A percentile compares a stretch with the other conserved stretches of the same genome.
Conservation (phyloP, 2,329 filamentous ascomycete species). For the Acephala macrosclerotiorum region DNA sequence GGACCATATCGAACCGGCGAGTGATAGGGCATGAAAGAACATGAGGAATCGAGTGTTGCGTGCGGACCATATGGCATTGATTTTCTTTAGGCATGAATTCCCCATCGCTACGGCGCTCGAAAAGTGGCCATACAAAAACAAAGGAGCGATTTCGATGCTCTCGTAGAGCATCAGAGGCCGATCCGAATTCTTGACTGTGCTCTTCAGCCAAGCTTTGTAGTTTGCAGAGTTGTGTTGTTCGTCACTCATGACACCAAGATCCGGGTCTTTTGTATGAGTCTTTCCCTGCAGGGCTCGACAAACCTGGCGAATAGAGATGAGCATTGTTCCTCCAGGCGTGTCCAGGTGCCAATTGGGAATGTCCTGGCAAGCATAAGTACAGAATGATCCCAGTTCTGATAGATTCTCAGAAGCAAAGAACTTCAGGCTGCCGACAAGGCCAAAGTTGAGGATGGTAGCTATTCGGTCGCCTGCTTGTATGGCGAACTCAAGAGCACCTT, state of each 20-base stretch:
- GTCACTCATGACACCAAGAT: conserved; percentile 68
- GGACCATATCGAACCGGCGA: conserved; percentile 55
- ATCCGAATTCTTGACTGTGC: conserved; percentile 61
- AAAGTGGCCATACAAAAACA: conserved; percentile 70
- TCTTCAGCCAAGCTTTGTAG: conserved; percentile 65
- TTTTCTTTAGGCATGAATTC: conserved; percentile 53
- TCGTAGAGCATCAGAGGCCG: conserved; percentile 73
- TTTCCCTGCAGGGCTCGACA: conserved; percentile 79
- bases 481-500: conserved; percentile 70
- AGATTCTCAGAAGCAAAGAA: conserved; percentile 75
- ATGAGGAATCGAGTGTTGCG: conserved; percentile 63
- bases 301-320: conserved; percentile 71
- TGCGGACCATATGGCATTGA: conserved; percentile 63
- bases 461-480: conserved; percentile 74
- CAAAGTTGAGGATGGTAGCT: conserved; percentile 74
- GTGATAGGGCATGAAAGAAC: conserved; percentile 65
- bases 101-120: conserved; percentile 64
- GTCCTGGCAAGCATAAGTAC: conserved; percentile 74
- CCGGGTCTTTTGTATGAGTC: conserved; percentile 55
- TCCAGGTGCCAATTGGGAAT: conserved; percentile 76
- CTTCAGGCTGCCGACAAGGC: conserved; percentile 69
- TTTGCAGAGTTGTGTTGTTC: conserved; percentile 63
- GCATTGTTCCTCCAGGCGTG: conserved; percentile 72
- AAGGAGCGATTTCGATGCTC: conserved; percentile 64
- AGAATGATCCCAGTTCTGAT: conserved; percentile 70